These are phyloP conservation scores for Trichoderma semiorbis DNA, from an alignment of 2,329 filamentous ascomycete genomes.

Conservation along the genomic window DNA sequence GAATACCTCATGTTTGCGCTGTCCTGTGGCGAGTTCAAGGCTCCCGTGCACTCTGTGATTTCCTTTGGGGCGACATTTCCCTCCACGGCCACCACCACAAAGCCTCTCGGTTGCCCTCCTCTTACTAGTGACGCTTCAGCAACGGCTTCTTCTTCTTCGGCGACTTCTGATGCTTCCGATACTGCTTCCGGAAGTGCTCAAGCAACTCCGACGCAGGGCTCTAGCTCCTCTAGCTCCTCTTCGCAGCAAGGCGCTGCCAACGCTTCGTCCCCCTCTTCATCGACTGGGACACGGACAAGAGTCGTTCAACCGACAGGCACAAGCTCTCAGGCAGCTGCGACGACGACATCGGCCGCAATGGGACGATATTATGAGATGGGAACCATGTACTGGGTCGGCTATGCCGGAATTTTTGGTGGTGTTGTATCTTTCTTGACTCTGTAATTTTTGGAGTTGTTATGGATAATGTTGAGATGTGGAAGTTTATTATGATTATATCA, in stretches of 20 bases:
- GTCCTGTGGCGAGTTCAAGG: slow-evolving; percentile 9
- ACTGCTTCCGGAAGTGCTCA: neutral
- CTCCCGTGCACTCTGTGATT: neutral
- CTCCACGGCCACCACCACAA: neutral
- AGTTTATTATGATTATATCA: neutral
- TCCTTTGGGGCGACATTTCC: slow-evolving; percentile 5
- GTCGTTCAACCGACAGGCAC: neutral
- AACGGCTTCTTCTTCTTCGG: neutral
- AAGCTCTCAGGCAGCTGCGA: neutral
- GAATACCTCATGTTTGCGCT: slow-evolving; percentile 13
- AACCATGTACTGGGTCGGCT: neutral
- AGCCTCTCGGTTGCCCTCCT: neutral
- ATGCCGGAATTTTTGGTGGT: neutral
- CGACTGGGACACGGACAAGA: neutral
- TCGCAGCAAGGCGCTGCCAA: neutral
- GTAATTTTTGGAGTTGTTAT: neutral
- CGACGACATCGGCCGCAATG: slow-evolving; percentile 1
- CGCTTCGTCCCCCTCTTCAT: neutral
- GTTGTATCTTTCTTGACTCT: neutral
- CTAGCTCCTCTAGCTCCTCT: neutral
- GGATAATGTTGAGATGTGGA: neutral
- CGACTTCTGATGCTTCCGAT: neutral
- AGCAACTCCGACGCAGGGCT: neutral
- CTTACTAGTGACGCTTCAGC: neutral
- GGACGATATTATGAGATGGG: neutral